These are phyloP conservation scores for Malus fusca DNA, from an alignment of 306 rosid species.

Conservation along the genomic window DNA sequence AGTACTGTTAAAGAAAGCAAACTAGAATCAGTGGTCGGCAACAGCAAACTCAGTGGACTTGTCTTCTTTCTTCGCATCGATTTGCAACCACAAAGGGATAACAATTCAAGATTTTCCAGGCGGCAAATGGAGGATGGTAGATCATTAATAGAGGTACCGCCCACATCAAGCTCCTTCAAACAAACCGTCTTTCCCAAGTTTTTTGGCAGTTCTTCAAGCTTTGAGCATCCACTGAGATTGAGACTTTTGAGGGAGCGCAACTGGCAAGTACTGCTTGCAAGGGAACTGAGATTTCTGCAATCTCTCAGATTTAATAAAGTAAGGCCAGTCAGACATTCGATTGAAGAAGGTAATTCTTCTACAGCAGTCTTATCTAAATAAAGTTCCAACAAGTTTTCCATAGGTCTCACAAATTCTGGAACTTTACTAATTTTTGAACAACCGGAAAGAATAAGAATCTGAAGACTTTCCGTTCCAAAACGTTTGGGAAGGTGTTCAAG, in stretches of 20 bases:
- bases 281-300: background rate
- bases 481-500: background rate
- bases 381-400: background rate
- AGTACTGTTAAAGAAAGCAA: constrained; percentile 2
- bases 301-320: background rate
- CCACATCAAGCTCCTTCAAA: constrained; percentile 8
- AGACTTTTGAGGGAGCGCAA: constrained; percentile 1
- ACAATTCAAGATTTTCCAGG: background rate
- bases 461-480: background rate
- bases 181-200: background rate
- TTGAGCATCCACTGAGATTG: constrained; percentile 4
- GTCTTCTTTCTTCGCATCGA: background rate
- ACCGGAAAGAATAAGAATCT: background rate
- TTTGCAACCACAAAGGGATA: background rate
- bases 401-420: constrained; percentile 7
- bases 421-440: background rate
- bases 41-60: background rate
- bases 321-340: background rate
- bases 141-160: background rate
- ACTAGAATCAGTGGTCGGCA: background rate
- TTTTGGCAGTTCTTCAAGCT: background rate
- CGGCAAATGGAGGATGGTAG: background rate
- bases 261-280: background rate
- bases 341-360: background rate
- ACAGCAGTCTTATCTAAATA: background rate